Percentiles rank a stretch among this genome's conserved stretches.
phyloP scores from a whole-genome alignment of 495 filamentous ascomycete genomes.

The Penicillium egyptiacum region DNA sequence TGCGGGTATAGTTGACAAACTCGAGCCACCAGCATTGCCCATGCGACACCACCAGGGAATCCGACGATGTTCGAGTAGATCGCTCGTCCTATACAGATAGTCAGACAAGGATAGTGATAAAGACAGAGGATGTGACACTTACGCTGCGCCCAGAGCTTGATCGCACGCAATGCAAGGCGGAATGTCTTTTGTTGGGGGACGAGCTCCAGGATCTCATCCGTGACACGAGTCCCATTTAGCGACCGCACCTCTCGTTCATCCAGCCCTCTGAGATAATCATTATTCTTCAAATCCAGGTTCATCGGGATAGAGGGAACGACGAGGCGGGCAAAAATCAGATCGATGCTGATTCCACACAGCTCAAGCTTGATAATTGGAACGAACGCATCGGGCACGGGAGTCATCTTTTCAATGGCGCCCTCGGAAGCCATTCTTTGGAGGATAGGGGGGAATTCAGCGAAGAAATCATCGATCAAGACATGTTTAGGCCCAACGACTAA shows the following conservation, averaged over 20 bases:
- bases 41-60: constrained; percentile 94
- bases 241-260: constrained; percentile 84
- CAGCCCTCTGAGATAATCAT: constrained; percentile 78
- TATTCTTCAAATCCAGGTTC: constrained; percentile 74
- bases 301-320: constrained; percentile 67
- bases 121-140: constrained; percentile 20
- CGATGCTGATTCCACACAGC: constrained; percentile 85
- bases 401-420: constrained; percentile 80
- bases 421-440: constrained; percentile 69
- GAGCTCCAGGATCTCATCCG: constrained; percentile 82
- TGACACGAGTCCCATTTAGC: constrained; percentile 90
- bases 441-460: constrained; percentile 76
- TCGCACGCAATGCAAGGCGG: constrained; percentile 78
- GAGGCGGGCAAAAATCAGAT: constrained; percentile 88
- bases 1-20: constrained; percentile 98
- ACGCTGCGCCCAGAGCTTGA: constrained; percentile 96
- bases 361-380: constrained; percentile 97
- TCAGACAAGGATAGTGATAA: constrained; percentile 8
- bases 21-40: constrained; percentile 94
- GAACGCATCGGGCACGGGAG: constrained; percentile 81
- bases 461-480: constrained; percentile 84
- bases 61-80: constrained; percentile 95
- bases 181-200: constrained; percentile 90
- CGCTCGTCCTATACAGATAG: constrained; percentile 59
- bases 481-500: constrained; percentile 88